Conservation (phyloP, 192 early-diverging fungal genomes). For the Thamnidium elegans region DNA sequence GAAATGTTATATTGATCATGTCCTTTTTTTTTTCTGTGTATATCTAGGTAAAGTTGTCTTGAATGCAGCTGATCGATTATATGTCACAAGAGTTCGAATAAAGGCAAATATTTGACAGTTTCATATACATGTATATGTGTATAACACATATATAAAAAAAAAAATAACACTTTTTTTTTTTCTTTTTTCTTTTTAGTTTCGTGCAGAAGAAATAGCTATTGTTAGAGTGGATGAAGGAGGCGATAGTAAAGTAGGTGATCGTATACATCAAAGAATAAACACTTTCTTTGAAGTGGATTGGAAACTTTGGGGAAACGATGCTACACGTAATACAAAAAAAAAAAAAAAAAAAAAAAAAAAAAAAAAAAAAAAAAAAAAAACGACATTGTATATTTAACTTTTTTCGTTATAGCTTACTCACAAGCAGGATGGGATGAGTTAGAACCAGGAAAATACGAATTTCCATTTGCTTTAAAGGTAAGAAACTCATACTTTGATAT, state of each 20-base stretch:
- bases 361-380: background rate
- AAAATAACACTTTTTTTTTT: too few species aligned
- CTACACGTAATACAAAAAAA: constrained; percentile 15
- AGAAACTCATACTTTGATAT: too few species aligned
- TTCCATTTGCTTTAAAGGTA: constrained; percentile 44
- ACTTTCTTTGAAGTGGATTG: constrained; percentile 35
- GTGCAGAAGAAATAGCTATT: constrained; percentile 34
- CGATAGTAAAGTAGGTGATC: constrained; percentile 23
- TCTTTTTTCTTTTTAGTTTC: constrained; percentile 18
- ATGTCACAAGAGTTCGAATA: constrained; percentile 36
- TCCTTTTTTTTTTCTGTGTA: background rate
- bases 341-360: background rate
- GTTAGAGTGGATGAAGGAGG: constrained; percentile 30
- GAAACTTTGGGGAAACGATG: constrained; percentile 34
- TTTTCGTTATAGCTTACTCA: constrained; percentile 26
- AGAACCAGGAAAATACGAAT: constrained; percentile 32
- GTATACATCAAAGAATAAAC: constrained; percentile 33
- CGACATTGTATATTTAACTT: background rate
- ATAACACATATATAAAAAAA: background rate
- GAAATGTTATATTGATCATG: background rate
- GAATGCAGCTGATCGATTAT: constrained; percentile 25
- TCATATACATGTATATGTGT: background rate
- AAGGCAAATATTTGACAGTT: constrained; percentile 21
- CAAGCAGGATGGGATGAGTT: constrained; percentile 38
- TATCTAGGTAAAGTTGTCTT: constrained; percentile 29